phyloP scores from a whole-genome alignment of 306 rosid species.

The Glycine soja region DNA sequence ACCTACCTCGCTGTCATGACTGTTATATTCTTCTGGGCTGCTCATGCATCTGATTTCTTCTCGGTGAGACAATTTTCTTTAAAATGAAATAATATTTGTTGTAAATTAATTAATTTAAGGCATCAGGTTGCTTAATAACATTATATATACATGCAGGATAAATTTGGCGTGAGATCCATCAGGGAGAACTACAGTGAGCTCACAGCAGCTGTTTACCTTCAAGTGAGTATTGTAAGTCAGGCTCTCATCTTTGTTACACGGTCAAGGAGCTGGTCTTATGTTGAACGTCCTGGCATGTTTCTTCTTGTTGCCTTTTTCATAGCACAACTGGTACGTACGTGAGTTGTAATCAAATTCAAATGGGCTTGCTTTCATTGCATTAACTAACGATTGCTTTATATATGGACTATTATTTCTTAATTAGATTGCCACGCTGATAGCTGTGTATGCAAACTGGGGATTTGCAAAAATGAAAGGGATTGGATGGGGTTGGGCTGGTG shows the following conservation, averaged over 20 bases:
- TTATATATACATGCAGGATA: slow-evolving; percentile 26
- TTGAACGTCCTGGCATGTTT: slow-evolving; percentile 83
- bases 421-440: slow-evolving; percentile 73
- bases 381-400: too few relatives aligned
- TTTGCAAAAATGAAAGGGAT: slow-evolving; percentile 76
- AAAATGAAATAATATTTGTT: too few relatives aligned
- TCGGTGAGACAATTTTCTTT: background rate
- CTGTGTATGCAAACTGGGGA: slow-evolving; percentile 80
- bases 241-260: slow-evolving; percentile 92
- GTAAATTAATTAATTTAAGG: too few relatives aligned
- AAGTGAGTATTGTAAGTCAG: slow-evolving; percentile 88
- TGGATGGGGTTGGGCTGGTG: slow-evolving; percentile 97
- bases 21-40: slow-evolving; percentile 85
- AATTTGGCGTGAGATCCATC: slow-evolving; percentile 74
- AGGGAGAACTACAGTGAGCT: slow-evolving; percentile 56
- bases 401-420: too few relatives aligned
- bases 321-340: slow-evolving; percentile 70
- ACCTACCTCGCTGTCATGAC: slow-evolving; percentile 88
- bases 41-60: slow-evolving; percentile 70
- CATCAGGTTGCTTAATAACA: too few relatives aligned
- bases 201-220: slow-evolving; percentile 89
- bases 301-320: slow-evolving; percentile 65
- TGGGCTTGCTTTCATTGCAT: too few relatives aligned
- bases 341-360: slow-evolving; percentile 33
- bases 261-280: slow-evolving; percentile 83